Percentiles rank a stretch among this genome's conserved stretches.
Conservation (phyloP, 176 grass and related monocot species). For the Avena sativa region DNA sequence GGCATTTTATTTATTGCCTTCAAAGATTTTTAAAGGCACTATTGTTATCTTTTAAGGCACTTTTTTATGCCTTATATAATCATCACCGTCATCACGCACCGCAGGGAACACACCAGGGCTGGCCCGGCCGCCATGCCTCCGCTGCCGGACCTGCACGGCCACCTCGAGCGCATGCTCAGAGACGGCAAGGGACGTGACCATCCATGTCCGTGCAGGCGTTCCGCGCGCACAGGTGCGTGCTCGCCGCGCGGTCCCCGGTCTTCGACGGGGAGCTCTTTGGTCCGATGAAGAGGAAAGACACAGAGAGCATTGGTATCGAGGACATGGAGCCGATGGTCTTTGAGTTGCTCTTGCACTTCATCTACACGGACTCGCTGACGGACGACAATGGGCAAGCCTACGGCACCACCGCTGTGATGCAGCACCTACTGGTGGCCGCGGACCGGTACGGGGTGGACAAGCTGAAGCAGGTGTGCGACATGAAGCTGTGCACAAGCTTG, state of each 20-base stretch:
- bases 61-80: too few species aligned
- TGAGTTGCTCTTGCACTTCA: conserved; percentile 34
- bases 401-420: not conserved
- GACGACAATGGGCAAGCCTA: not conserved
- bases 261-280: conserved; percentile 29
- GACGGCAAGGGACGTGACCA: conserved; percentile 5
- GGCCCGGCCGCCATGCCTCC: not conserved
- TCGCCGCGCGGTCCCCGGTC: conserved; percentile 30
- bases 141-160: not conserved
- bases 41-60: too few species aligned
- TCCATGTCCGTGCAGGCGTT: not conserved
- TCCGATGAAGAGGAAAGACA: not conserved
- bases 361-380: conserved; percentile 40
- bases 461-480: conserved; percentile 22
- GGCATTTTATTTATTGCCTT: too few species aligned
- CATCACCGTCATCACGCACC: conserved; percentile 5
- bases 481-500: not conserved
- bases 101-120: not conserved
- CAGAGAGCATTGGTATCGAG: not conserved
- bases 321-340: conserved; percentile 32
- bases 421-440: conserved; percentile 37
- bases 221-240: conserved; percentile 10
- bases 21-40: too few species aligned
- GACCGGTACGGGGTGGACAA: conserved; percentile 44
- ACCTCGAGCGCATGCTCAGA: not conserved